Evolutionary conservation across 805 yeast genomes (phyloP).

Genomic region (Saccharomycopsis fibuligera): DNA sequence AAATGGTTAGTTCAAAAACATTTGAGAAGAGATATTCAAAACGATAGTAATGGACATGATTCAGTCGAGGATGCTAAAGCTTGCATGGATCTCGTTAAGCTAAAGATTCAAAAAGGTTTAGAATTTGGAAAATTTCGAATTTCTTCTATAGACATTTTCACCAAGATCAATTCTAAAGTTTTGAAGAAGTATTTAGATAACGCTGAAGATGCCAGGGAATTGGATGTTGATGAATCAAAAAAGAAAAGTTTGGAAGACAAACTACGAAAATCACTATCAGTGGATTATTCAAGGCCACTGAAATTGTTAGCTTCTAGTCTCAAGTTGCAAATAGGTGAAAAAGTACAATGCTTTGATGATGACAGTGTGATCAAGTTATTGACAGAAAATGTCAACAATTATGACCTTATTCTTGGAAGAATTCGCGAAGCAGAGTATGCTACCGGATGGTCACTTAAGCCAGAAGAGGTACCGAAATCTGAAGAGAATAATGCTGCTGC

Average conservation of each 20-base stretch:
- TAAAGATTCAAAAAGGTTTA: constrained; percentile 62
- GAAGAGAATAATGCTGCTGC: neutral
- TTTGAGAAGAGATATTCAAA: constrained; percentile 58
- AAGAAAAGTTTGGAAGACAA: neutral
- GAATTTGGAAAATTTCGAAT: constrained; percentile 50
- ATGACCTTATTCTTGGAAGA: constrained; percentile 47
- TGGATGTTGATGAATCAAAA: neutral
- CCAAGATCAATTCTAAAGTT: constrained; percentile 30
- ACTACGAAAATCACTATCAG: constrained; percentile 26
- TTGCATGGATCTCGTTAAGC: constrained; percentile 68
- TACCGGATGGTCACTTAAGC: constrained; percentile 23
- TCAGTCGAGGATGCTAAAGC: constrained; percentile 81
- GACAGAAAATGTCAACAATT: constrained; percentile 30
- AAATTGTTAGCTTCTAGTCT: constrained; percentile 21
- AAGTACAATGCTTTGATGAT: constrained; percentile 48
- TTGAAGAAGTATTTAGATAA: neutral
- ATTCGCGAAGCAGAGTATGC: constrained; percentile 30
- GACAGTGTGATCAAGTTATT: constrained; percentile 47
- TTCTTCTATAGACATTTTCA: constrained; percentile 34
- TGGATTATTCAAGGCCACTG: constrained; percentile 31
- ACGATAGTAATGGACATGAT: constrained; percentile 60
- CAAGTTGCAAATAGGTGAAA: constrained; percentile 29
- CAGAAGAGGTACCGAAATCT: neutral
- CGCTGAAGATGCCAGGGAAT: neutral
- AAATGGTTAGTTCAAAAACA: constrained; percentile 58